Base-by-base conservation (phyloP, 164 flowering plant genomes). In the Houttuynia cordata region DNA sequence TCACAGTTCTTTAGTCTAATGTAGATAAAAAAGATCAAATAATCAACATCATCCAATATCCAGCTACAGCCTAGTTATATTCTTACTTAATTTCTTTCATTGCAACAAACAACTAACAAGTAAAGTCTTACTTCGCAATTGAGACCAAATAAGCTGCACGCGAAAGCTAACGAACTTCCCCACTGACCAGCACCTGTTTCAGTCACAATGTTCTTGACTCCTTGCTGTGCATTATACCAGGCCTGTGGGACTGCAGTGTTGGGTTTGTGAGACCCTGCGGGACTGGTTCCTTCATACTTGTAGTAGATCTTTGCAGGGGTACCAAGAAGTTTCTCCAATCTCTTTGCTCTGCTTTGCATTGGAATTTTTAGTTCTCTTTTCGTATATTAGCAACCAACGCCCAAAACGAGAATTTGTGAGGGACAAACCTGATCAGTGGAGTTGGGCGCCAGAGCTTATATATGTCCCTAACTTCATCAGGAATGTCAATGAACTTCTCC, bases 151-250 rank as follows among this genome's bases (percentile, higher is more conserved):
- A 89, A 73, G 80, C 88, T 81, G 75, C 84, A 75, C 0, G 98
- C 94, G 63, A 89, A 93, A 67, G 97, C 94, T 64, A 93, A 70
- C 12, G 97, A 64, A 70, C 96, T 76, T 39, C 98, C 98, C 98
- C 98, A 93, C 63, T 93, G 98, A 15, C 98, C 98, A 50, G 97
- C 98, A 15, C 98, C 98, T 22, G 98, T 93, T 79, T 93, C 98
- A 10, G 98, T 93, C 51, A 87, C 97, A 37, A 93, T 74, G 20
- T 81, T 87, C 81, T 87, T 86, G 69, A 84, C 68, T 21, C 98
- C 94, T 76, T 79, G 63, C 51, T 86, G 79, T 39, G 85, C 88
- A 77, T 93, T 90, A 70, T 93, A 93, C 82, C 84, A 90, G 22
- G 68, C 98, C 77, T 93, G 98, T 40, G 98, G 97, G n/a, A 90